Base-by-base conservation (phyloP, 1,284 basidiomycete genomes). In the Cryptococcus neoformans region DNA sequence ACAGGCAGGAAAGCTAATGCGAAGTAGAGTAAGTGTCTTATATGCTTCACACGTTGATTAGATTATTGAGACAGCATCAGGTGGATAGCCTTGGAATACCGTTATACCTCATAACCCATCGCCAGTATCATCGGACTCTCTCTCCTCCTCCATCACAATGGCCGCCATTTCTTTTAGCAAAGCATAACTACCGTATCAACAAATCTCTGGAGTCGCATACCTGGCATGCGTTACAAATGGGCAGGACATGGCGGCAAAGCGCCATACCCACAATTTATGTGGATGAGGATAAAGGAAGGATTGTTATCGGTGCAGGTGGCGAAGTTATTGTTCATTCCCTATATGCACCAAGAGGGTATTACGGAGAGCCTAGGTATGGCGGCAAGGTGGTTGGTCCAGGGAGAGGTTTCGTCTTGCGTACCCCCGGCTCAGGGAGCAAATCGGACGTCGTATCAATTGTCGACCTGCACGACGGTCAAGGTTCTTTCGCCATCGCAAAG, bases 191-290 rank as follows among this genome's bases (percentile, higher is more conserved):
- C n/a, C 48, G 36, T 4, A 69, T 71, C 46, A 56, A 53, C 16
- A 54, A 39, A 2, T 54, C 62, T 0, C 55, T 76, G 12, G 9
- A 21, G 0, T 3, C 21, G 6, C 68, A 69, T 42, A 50, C 42
- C 21, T 69, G 71, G 55, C 68, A 71, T 49, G 70, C 73, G 8
- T 50, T 68, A 3, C 73, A 74, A 47, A 57, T 77, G 7, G 75
- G 73, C 3, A 54, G 48, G 5, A 62, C 66, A 9, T 76, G 73
- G 73, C n/a, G 56, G 1, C 53, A 64, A 16, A 49, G 61, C 5
- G 67, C 65, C n/a, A 73, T 75, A 21, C 75, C 75, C 0, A 63
- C 67, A 0, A 41, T 77, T 17, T 35, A 62, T 8, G 21, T 73
- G 8, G 56, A 60, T 2, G 9, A 49, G 4, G 60, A 68, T 34